Evolutionary conservation across 2,329 filamentous ascomycete species (phyloP).

Genomic region (Neoascochyta sp.): DNA sequence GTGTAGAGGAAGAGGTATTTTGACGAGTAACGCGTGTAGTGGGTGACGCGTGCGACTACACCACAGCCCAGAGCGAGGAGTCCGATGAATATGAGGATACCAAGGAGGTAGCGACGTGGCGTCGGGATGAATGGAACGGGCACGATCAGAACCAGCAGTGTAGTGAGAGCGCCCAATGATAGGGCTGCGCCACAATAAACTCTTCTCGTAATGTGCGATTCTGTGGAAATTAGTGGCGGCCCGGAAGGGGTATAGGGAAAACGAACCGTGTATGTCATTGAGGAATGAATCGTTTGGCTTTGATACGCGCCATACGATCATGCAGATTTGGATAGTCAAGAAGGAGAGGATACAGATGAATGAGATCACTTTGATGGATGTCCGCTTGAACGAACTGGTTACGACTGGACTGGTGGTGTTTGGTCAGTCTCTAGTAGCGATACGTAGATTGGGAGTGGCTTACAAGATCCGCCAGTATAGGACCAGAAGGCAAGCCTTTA

Average conservation of each 20-base stretch:
- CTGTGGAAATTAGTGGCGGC: too few relatives aligned
- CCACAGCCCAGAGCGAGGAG: slow-evolving; percentile 11
- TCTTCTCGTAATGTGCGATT: too few relatives aligned
- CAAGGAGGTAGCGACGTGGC: slow-evolving; percentile 21
- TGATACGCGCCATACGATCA: slow-evolving; percentile 21
- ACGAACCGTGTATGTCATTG: too few relatives aligned
- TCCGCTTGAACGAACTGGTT: slow-evolving; percentile 5
- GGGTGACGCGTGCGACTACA: slow-evolving; percentile 14
- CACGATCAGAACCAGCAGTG: slow-evolving; percentile 17
- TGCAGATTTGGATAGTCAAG: slow-evolving; percentile 14
- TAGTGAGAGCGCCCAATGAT: slow-evolving; percentile 12
- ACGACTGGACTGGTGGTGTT: slow-evolving; percentile 10
- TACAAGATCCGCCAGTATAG: slow-evolving; percentile 31
- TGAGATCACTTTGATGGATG: slow-evolving; percentile 7
- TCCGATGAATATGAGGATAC: slow-evolving; percentile 17
- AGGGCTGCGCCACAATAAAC: too few relatives aligned
- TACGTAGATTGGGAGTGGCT: slow-evolving; percentile 2
- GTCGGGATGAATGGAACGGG: slow-evolving; percentile 27
- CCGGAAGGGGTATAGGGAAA: too few relatives aligned
- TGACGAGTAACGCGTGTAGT: slow-evolving; percentile 7
- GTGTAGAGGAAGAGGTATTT: slow-evolving; percentile 17
- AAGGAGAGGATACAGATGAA: slow-evolving; percentile 19
- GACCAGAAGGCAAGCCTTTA: slow-evolving; percentile 27
- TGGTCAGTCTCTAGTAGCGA: background rate
- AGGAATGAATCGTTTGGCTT: too few relatives aligned